These are phyloP conservation scores for Lactarius trivialis DNA, from an alignment of 768 basidiomycete species.

Conservation along the genomic window DNA sequence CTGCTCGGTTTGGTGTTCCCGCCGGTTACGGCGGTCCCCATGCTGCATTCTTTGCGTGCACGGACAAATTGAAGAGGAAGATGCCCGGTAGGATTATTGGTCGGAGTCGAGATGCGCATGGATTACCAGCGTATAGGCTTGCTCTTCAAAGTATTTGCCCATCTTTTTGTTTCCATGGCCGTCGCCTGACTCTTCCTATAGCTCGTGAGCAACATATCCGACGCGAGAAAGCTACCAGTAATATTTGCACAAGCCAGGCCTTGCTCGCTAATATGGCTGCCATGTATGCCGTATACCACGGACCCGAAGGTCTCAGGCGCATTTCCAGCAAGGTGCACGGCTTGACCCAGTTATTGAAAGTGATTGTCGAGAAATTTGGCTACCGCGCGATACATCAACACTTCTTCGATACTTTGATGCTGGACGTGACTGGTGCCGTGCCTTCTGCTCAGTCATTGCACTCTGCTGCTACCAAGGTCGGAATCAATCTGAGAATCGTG, in stretches of 20 bases:
- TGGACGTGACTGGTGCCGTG: constrained; percentile 60
- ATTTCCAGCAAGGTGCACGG: constrained; percentile 91
- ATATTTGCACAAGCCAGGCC: constrained; percentile 97
- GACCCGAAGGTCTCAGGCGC: constrained; percentile 72
- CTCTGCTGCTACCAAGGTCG: constrained; percentile 48
- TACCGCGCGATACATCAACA: constrained; percentile 62
- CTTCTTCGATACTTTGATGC: constrained; percentile 89
- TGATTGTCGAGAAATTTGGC: constrained; percentile 61
- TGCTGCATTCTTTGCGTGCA: constrained; percentile 94
- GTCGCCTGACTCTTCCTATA: constrained; percentile 28
- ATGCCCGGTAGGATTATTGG: constrained; percentile 99
- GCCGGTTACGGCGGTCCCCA: constrained; percentile 97
- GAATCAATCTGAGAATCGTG: constrained; percentile 81
- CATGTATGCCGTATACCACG: constrained; percentile 98
- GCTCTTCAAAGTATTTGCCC: constrained; percentile 80
- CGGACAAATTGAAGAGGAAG: constrained; percentile 87
- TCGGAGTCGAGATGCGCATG: constrained; percentile 75
- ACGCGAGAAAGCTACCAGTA: constrained; percentile 96
- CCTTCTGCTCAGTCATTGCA: constrained; percentile 60
- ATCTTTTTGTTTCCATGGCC: background rate
- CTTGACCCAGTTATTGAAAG: constrained; percentile 71
- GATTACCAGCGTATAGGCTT: constrained; percentile 84
- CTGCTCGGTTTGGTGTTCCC: constrained; percentile 94
- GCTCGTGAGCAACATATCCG: constrained; percentile 96
- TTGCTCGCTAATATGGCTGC: constrained; percentile 99